Evolutionary conservation across 768 basidiomycete genomes (phyloP).

Genomic region (Chiua virens): DNA sequence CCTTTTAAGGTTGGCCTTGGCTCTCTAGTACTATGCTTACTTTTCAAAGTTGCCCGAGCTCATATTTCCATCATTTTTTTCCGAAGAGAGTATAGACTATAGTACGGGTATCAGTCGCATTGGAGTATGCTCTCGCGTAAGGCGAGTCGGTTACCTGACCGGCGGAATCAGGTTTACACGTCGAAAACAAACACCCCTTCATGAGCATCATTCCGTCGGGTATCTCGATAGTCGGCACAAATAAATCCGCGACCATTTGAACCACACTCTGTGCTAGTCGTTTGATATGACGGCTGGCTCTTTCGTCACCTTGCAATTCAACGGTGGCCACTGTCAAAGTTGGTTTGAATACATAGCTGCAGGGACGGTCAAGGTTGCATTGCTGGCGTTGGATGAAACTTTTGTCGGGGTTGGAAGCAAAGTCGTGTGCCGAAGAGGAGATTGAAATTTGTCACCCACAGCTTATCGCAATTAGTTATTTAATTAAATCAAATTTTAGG

Average conservation of each 20-base stretch:
- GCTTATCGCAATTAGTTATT: too few relatives aligned
- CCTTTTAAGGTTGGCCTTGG: not conserved
- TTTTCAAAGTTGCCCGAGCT: not conserved
- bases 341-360: too few relatives aligned
- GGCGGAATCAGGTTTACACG: not conserved
- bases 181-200: not conserved
- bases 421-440: too few relatives aligned
- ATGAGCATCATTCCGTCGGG: slow-evolving; percentile 1
- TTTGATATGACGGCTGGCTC: not conserved
- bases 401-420: too few relatives aligned
- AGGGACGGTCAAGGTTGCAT: too few relatives aligned
- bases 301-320: not conserved
- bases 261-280: not conserved
- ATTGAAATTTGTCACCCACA: too few relatives aligned
- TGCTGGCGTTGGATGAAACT: too few relatives aligned
- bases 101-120: not conserved
- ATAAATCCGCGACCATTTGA: not conserved
- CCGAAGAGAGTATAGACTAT: too few relatives aligned
- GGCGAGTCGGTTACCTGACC: not conserved
- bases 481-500: too few relatives aligned
- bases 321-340: too few relatives aligned
- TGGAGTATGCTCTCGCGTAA: not conserved
- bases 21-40: not conserved
- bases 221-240: not conserved
- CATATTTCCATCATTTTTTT: not conserved